phyloP scores from a whole-genome alignment of 257 asterid genomes.

The Euphrasia confusa region DNA sequence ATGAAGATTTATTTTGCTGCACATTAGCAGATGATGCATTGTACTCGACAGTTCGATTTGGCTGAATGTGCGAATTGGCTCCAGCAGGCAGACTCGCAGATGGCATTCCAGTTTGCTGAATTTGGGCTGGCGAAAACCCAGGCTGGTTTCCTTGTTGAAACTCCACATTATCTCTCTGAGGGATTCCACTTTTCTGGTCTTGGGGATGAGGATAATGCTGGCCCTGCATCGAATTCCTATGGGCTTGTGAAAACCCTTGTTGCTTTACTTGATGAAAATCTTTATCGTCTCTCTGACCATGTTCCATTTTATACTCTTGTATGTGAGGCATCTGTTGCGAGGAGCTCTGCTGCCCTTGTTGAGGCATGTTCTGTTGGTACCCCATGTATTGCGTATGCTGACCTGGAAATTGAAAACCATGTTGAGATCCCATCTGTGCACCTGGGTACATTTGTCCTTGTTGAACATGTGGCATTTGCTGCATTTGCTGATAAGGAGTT shows the following conservation, averaged over 20 bases:
- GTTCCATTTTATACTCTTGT: slow-evolving; percentile 58
- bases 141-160: slow-evolving; percentile 50
- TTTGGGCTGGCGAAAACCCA: slow-evolving; percentile 51
- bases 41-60: slow-evolving; percentile 42
- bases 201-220: slow-evolving; percentile 50
- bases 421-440: slow-evolving; percentile 50
- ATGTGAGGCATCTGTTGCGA: slow-evolving; percentile 55
- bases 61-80: slow-evolving; percentile 36
- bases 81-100: slow-evolving; percentile 39
- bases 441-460: slow-evolving; percentile 52
- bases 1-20: slow-evolving; percentile 46
- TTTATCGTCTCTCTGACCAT: slow-evolving; percentile 46
- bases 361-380: slow-evolving; percentile 55
- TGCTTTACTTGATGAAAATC: slow-evolving; percentile 58
- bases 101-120: slow-evolving; percentile 47
- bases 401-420: slow-evolving; percentile 48
- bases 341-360: slow-evolving; percentile 53
- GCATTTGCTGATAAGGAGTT: slow-evolving; percentile 40
- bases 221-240: slow-evolving; percentile 46
- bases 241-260: slow-evolving; percentile 55
- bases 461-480: slow-evolving; percentile 34
- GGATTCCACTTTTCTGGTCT: slow-evolving; percentile 51
- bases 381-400: slow-evolving; percentile 50
- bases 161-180: slow-evolving; percentile 49
- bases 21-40: slow-evolving; percentile 43